Evolutionary conservation across 306 rosid genomes (phyloP).

Genomic region (Herpetospermum pedunculosum): DNA sequence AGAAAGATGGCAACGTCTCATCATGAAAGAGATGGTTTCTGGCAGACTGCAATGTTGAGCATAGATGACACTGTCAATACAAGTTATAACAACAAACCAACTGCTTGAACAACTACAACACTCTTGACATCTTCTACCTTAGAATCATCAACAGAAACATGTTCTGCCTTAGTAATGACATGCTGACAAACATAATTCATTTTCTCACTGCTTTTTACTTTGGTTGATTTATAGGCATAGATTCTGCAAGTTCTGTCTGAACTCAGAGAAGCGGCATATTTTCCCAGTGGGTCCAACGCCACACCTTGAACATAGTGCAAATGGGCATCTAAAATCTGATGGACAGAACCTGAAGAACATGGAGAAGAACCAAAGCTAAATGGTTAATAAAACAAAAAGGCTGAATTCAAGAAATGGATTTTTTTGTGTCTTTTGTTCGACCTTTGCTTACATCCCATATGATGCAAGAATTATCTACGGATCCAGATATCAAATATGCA

Average conservation of each 20-base stretch:
- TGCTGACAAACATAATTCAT: constrained; percentile 63
- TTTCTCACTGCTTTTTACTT: constrained; percentile 51
- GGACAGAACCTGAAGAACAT: constrained; percentile 53
- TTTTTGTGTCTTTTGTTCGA: constrained; percentile 7
- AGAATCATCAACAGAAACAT: constrained; percentile 38
- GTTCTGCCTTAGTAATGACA: constrained; percentile 68
- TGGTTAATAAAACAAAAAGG: constrained; percentile 8
- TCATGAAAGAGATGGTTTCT: constrained; percentile 79
- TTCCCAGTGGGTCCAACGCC: constrained; percentile 82
- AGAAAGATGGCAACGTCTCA: constrained; percentile 87
- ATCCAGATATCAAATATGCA: constrained; percentile 66
- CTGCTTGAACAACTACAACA: neutral
- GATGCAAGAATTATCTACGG: constrained; percentile 89
- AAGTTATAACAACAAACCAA: constrained; percentile 2
- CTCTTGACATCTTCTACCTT: constrained; percentile 37
- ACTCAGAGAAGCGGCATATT: constrained; percentile 79
- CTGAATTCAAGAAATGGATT: constrained; percentile 4
- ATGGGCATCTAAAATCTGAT: constrained; percentile 76
- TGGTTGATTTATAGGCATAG: constrained; percentile 47
- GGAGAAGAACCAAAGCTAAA: constrained; percentile 10
- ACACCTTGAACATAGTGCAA: constrained; percentile 97
- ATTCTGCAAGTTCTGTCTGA: constrained; percentile 89
- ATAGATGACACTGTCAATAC: constrained; percentile 13
- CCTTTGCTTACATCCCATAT: constrained; percentile 93
- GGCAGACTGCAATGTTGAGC: constrained; percentile 37